A percentile compares a stretch with the other conserved stretches of the same genome.
Conservation (phyloP, 305 asterid species). For the Rubia peregrina region DNA sequence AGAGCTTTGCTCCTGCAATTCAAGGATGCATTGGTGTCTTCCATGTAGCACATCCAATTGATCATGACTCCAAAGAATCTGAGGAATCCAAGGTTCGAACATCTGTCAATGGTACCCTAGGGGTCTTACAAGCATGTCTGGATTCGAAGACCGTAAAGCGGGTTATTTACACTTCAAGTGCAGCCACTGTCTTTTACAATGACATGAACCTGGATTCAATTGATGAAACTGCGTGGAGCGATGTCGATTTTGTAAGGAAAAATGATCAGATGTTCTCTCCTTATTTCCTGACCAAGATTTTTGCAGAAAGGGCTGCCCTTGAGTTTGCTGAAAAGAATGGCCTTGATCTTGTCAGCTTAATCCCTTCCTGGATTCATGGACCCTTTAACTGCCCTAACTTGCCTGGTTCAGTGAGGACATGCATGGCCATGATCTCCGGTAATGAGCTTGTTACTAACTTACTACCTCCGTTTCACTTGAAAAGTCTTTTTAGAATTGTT, state of each 20-base stretch:
- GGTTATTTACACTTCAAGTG: slow-evolving; percentile 58
- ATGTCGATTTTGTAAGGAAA: slow-evolving; percentile 37
- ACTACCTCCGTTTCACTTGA: no score
- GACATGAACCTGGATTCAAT: slow-evolving; percentile 8
- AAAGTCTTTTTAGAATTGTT: no score
- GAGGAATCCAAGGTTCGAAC: slow-evolving; percentile 35
- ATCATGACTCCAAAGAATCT: slow-evolving; percentile 34
- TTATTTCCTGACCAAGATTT: slow-evolving; percentile 33
- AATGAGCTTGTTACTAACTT: background rate
- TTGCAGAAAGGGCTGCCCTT: slow-evolving; percentile 39
- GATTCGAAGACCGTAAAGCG: slow-evolving; percentile 44
- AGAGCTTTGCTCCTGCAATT: slow-evolving; percentile 36
- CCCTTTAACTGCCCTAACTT: slow-evolving; percentile 38
- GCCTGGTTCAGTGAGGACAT: slow-evolving; percentile 33
- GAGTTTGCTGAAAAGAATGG: slow-evolving; percentile 46
- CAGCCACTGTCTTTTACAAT: slow-evolving; percentile 21
- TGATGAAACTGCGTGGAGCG: slow-evolving; percentile 53
- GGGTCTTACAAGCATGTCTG: slow-evolving; percentile 26
- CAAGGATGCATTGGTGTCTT: slow-evolving; percentile 68
- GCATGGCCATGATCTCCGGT: slow-evolving; percentile 46
- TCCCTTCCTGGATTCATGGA: slow-evolving; percentile 42
- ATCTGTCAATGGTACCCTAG: slow-evolving; percentile 22
- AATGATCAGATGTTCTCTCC: slow-evolving; percentile 8
- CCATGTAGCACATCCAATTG: slow-evolving; percentile 64
- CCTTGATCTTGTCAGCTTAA: slow-evolving; percentile 34